Percentiles rank a stretch among this genome's conserved stretches.
Conservation (phyloP, 2,329 filamentous ascomycete genomes). For the Hymenoscyphus fructigenus region DNA sequence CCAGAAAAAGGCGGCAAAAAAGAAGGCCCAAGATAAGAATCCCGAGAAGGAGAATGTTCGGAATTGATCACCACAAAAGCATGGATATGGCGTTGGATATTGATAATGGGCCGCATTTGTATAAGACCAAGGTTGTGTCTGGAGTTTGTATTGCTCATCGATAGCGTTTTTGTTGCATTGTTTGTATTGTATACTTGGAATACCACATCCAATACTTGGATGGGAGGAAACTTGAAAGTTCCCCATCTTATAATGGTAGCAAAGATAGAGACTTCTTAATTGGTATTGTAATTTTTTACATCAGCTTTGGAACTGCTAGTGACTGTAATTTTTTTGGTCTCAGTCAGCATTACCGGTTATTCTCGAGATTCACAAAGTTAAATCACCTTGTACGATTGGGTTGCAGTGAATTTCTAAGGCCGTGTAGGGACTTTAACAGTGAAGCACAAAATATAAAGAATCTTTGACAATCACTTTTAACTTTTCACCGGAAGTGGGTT, state of each 20-base stretch:
- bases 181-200: neutral
- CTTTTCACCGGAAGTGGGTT: too few species aligned
- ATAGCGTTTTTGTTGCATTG: constrained; percentile 14
- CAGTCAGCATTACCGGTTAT: neutral
- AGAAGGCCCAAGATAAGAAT: constrained; percentile 14
- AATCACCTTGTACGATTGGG: too few species aligned
- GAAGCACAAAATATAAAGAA: too few species aligned
- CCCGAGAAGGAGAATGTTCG: constrained; percentile 26
- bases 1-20: constrained; percentile 35
- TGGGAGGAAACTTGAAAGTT: neutral
- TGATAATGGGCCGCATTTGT: neutral
- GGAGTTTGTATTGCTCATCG: constrained; percentile 8
- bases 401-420: too few species aligned
- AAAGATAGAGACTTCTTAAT: neutral
- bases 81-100: constrained; percentile 1
- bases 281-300: neutral
- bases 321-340: neutral
- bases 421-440: too few species aligned
- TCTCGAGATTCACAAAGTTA: too few species aligned
- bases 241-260: neutral
- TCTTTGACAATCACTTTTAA: too few species aligned
- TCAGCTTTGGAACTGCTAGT: neutral
- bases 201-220: neutral
- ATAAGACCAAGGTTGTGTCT: neutral
- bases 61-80: constrained; percentile 2